These are phyloP conservation scores for Diutina mesorugosa DNA, from an alignment of 1,139 yeast genomes.

Conservation along the genomic window DNA sequence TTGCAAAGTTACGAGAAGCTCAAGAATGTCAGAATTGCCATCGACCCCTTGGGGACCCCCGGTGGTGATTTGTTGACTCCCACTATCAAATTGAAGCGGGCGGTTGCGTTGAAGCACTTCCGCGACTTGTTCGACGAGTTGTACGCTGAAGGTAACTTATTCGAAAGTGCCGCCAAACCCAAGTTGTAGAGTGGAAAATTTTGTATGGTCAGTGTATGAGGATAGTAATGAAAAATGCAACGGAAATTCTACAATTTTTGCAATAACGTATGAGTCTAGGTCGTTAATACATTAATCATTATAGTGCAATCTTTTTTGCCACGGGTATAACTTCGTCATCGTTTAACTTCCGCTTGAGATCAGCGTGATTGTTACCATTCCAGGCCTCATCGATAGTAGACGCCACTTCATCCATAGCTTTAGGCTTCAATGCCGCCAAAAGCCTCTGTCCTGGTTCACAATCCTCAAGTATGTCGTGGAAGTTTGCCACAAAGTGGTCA, in stretches of 20 bases:
- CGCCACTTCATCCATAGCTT: not conserved
- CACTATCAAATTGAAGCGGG: constrained; percentile 27
- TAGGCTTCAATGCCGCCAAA: not conserved
- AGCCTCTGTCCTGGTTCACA: not conserved
- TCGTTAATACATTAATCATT: constrained; percentile 2
- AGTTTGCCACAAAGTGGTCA: not conserved
- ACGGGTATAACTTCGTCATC: not conserved
- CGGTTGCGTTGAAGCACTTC: constrained; percentile 22
- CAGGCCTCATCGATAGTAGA: not conserved
- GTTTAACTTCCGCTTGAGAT: not conserved
- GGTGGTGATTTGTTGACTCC: constrained; percentile 29
- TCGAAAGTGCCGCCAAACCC: constrained; percentile 5
- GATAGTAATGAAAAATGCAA: not conserved
- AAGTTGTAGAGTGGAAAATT: constrained; percentile 8
- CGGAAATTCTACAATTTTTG: not conserved
- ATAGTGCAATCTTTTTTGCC: not conserved
- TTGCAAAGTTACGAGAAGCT: constrained; percentile 25
- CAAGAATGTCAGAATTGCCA: constrained; percentile 20
- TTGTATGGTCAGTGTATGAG: not conserved
- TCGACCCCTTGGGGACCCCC: constrained; percentile 25
- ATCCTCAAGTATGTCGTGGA: not conserved
- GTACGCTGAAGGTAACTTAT: constrained; percentile 29
- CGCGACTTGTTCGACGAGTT: constrained; percentile 10
- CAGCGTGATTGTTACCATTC: not conserved
- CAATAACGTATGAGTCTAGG: not conserved